Base-by-base conservation (phyloP, 768 basidiomycete genomes). In the Hygrophoropsis aurantiaca region DNA sequence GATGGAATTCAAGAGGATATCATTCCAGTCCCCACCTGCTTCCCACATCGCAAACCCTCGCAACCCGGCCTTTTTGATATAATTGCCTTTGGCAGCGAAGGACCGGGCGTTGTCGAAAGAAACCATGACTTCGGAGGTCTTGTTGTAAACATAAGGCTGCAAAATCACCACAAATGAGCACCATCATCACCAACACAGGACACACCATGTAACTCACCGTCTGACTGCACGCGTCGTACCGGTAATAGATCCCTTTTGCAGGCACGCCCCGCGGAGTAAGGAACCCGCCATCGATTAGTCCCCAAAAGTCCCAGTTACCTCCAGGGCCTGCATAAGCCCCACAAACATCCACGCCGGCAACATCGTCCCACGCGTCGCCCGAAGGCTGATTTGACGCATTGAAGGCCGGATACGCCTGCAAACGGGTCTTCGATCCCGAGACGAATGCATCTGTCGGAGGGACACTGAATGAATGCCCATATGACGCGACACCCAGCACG, bases 401-500 rank as follows among this genome's bases (percentile, higher is more conserved):
- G 58, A 81, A 89, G 8, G 59, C 41, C 0, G 84, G 79, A 61
- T 77, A 84, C 15, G 72, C 35, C 13, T 59, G 66, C 5, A 85
- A 64, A 13, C 58, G 59, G 11, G 58, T 69, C 4, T 51, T 36
- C n/a, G 74, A 68, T 18, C 57, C 59, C 19, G 57, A 46, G 3
- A 58, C 50, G 49, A 76, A 57, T 0, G 80, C 80, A 27, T 67
- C 56, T 7, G 49, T 54, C 4, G 60, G 38, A 7, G 73, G 58
- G 32, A 79, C 73, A 10, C 49, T 53, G 70, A 74, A 94, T 9
- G 89, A 82, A 62, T 90, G 89, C 0, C 91, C 91, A 66, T 91
- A 94, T 3, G 84, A 67, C 8, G 91, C 80, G 2, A 94, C 81
- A 40, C 89, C 92, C 7, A 97, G 79, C 11, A 91, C 80, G 49